Conservation (phyloP, 2,329 filamentous ascomycete species). For the Dendryphion nanum region DNA sequence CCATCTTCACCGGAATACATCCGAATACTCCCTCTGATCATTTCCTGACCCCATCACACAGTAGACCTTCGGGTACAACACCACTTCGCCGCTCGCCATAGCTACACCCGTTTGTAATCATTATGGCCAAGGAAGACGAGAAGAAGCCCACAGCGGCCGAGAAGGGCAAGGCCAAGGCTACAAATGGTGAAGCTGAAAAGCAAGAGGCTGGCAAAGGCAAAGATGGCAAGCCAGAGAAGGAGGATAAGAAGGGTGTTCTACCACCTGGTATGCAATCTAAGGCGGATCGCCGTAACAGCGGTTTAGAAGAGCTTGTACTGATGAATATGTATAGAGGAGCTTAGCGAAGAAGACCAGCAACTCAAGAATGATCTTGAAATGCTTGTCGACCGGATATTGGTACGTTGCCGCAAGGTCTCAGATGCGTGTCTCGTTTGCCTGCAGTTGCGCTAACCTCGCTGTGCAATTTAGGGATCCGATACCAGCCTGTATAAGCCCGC, state of each 20-base stretch:
- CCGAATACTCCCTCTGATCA: not conserved
- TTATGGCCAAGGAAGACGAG: conserved; percentile 89
- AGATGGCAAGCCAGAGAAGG: conserved; percentile 67
- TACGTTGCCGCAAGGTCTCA: too few relatives aligned
- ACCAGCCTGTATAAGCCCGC: conserved; percentile 85
- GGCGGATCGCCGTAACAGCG: conserved; percentile 11
- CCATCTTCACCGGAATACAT: not conserved
- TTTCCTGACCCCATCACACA: not conserved
- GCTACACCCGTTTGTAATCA: conserved; percentile 45
- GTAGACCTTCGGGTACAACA: too few relatives aligned
- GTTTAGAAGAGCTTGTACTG: conserved; percentile 18
- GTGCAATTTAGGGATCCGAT: conserved; percentile 69
- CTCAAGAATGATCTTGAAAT: conserved; percentile 97
- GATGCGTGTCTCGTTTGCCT: conserved; percentile 6
- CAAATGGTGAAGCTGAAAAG: conserved; percentile 62
- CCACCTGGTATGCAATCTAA: conserved; percentile 52
- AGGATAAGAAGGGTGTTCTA: conserved; percentile 73
- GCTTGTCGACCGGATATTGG: conserved; percentile 92
- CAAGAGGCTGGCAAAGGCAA: conserved; percentile 62
- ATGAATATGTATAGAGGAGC: conserved; percentile 66
- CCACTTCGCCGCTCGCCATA: conserved; percentile 35
- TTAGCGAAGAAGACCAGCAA: conserved; percentile 97
- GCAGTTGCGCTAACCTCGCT: conserved; percentile 24
- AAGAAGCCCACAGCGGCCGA: conserved; percentile 77
- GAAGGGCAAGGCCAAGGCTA: conserved; percentile 95